Evolutionary conservation across 306 rosid species (phyloP), one percentile per base, ranked within the genome.

Genomic region (Vicia sativa): DNA sequence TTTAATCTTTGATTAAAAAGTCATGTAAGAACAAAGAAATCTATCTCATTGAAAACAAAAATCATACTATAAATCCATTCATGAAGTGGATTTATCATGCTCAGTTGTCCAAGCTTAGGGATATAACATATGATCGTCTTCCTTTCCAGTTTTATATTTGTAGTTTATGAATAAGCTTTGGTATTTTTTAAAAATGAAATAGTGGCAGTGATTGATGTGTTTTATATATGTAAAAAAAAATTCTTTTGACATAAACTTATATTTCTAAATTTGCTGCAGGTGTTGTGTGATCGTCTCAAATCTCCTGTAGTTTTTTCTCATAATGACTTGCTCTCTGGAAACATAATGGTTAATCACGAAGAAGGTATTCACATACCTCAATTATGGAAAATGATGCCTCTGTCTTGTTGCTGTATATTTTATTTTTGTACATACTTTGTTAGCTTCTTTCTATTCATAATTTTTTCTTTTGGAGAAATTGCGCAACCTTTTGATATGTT

Each of bases 291-390:
- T 75, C 80, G 43, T 70, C 82, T 90, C 9, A 73, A 85, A 35
- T 79, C 97, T 72, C 97, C 99, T 12, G 86, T 90, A 63, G 84
- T 88, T 62, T 93, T 90, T 54, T 76, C 92, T 74, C 97, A 93
- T 81, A 90, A 90, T 73, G 97, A 93, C 83, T 82, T 93, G 79
- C 96, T 93, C 41, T 86, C 97, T 62, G 99, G 96, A 82, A 93
- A 93, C 80, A 73, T 93, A 70, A 93, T 93, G 99, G 72, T 86
- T 31, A 90, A 83, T 80, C 82, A 84, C 19, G 89, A 88, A 77
- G 86, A 92, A 90, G 99, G 99, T 90, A 90, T 77, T 35, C 15
- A 21, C 70, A 63, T 65, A 26, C 60, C 67, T 49, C 66, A 42
- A 43, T 39, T 65, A 60, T 59, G 34, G 34, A 66, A 64, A 21